Percentiles rank a stretch among this genome's conserved stretches.
phyloP scores from a whole-genome alignment of 257 asterid species.

The Gentiana straminea region DNA sequence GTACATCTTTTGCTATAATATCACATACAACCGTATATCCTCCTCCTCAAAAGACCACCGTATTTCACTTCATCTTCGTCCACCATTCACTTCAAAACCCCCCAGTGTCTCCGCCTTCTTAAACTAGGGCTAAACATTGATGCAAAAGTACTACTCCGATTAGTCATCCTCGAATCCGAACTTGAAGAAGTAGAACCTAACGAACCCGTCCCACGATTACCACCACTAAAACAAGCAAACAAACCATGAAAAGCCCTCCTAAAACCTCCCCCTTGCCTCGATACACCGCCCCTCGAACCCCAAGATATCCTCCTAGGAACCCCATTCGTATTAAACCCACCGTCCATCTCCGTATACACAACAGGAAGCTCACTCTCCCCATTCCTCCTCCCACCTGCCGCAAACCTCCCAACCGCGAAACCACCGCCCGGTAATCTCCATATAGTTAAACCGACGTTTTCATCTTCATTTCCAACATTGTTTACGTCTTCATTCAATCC shows the following conservation, averaged over 20 bases:
- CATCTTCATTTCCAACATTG: slow-evolving; percentile 31
- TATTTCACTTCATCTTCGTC: slow-evolving; percentile 19
- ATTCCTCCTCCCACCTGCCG: slow-evolving; percentile 67
- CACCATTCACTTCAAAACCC: slow-evolving; percentile 27
- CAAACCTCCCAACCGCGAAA: slow-evolving; percentile 80
- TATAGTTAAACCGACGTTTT: slow-evolving; percentile 65
- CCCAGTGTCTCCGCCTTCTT: slow-evolving; percentile 45
- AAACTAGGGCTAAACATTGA: slow-evolving; percentile 37
- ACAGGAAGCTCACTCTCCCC: slow-evolving; percentile 85
- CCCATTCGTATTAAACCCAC: slow-evolving; percentile 63
- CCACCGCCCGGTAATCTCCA: slow-evolving; percentile 96
- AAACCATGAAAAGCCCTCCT: slow-evolving; percentile 41
- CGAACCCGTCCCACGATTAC: slow-evolving; percentile 24
- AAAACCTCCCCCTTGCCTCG: slow-evolving; percentile 46
- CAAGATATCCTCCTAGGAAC: slow-evolving; percentile 63
- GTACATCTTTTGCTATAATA: no score
- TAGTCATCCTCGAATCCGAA: slow-evolving; percentile 39
- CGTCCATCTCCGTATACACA: slow-evolving; percentile 88
- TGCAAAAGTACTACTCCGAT: slow-evolving; percentile 31
- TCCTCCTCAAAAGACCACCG: neutral
- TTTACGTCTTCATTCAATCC: slow-evolving; percentile 21
- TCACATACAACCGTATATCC: no score
- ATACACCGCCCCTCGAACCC: slow-evolving; percentile 56
- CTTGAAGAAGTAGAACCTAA: slow-evolving; percentile 41
- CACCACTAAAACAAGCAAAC: slow-evolving; percentile 64